Base-by-base conservation (phyloP, 2,329 filamentous ascomycete species). In the Fusarium dlaminii region DNA sequence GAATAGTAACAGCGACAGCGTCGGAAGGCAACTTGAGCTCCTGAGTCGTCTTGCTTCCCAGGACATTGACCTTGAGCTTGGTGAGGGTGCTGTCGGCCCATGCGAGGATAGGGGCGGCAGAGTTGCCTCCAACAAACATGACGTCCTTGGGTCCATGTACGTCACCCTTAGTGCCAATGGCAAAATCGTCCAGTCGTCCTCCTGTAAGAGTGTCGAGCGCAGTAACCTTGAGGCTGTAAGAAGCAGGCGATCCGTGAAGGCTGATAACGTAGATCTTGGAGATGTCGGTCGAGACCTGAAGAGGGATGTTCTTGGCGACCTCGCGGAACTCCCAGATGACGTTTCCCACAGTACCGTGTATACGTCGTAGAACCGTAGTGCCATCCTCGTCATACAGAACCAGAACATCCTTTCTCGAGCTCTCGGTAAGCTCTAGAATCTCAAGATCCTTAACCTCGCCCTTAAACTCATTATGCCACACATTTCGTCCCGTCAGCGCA, bases 301-400 rank as follows among this genome's bases (percentile, higher is more conserved):
- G 90, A 8, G 94, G 93, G 36, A 90, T 80, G 79, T 95, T 93
- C 71, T 90, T 90, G 80, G 88, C 92, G 63, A 84, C 84, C 78
- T 94, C 92, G 74, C 87, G 89, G 79, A 90, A 91, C 80, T 94
- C 92, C 96, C 96, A 98, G 48, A 93, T 90, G 4, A 93, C 88
- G 43, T 87, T 87, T 32, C 96, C 96, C 48, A 91, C 90, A 37
- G 87, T 86, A 1, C 93, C 94, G 78, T 94, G 90, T 73, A 98
- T 83, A 68, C 94, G 90, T 79, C 92, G 90, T 64, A 97, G 86
- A 13, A 90, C 86, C 12, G 87, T 88, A 39, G 84, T 85, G 63
- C 86, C 85, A 55, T 87, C 85, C 37, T 90, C 90, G 66, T 90
- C 87, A 65, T 89, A 90, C 36, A 98, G 85, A 29, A 90, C 90